Conservation (phyloP, 768 basidiomycete genomes). For the Lactarius deliciosus region DNA sequence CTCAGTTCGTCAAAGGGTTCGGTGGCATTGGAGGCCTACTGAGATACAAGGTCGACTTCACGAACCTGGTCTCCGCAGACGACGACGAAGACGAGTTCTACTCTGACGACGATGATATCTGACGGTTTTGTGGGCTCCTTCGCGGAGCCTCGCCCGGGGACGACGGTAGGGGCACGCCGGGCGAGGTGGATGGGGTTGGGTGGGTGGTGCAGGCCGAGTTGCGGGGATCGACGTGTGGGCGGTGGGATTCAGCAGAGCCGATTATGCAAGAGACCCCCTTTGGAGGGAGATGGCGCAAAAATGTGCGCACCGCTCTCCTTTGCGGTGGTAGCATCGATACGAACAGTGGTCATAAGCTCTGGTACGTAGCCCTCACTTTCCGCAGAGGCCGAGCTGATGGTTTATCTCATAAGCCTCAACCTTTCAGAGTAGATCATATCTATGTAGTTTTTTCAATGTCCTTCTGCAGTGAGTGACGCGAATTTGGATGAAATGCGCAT, state of each 20-base stretch:
- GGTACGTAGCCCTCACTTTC: constrained; percentile 12
- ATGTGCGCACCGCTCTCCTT: constrained; percentile 6
- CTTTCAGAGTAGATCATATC: not conserved
- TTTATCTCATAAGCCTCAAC: not conserved
- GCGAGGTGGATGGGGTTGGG: constrained; percentile 52
- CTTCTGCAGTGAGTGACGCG: not conserved
- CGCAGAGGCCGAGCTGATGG: not conserved
- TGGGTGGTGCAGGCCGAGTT: constrained; percentile 2
- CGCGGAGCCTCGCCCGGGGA: constrained; percentile 68
- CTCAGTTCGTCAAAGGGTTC: constrained; percentile 97
- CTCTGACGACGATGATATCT: constrained; percentile 73
- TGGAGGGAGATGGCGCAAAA: constrained; percentile 4
- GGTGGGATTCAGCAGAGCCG: constrained; percentile 5
- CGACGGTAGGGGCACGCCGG: constrained; percentile 52
- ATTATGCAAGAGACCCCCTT: constrained; percentile 10
- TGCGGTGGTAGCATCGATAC: constrained; percentile 11
- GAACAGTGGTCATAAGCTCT: constrained; percentile 9
- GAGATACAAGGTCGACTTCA: constrained; percentile 97
- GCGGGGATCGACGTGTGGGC: constrained; percentile 4
- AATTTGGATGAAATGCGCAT: not conserved
- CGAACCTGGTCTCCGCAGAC: constrained; percentile 68
- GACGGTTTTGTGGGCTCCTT: constrained; percentile 82
- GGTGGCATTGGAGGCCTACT: constrained; percentile 96
- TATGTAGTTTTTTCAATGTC: constrained; percentile 11
- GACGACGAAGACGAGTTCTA: constrained; percentile 85